phyloP scores from a whole-genome alignment of 345 rosid species.

The Salix suchowensis region DNA sequence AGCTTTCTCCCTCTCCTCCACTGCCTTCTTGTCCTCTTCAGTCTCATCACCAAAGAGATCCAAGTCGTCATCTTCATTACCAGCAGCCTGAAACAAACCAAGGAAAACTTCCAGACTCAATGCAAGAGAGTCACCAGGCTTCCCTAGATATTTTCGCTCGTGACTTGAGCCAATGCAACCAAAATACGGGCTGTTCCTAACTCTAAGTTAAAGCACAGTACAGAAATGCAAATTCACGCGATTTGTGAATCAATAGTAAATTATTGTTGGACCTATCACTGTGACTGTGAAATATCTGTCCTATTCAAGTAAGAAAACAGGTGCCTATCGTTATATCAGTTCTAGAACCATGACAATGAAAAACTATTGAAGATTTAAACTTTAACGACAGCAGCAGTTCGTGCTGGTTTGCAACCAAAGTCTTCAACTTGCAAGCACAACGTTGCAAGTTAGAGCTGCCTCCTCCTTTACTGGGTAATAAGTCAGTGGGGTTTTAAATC shows the following conservation, averaged over 20 bases:
- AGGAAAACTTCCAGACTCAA: neutral
- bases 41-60: slow-evolving; percentile 97
- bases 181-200: neutral
- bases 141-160: neutral
- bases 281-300: neutral
- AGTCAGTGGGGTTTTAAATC: neutral
- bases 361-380: neutral
- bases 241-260: neutral
- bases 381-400: neutral
- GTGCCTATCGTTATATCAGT: neutral
- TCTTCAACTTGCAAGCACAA: neutral
- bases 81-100: slow-evolving; percentile 34
- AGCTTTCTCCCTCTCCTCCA: slow-evolving; percentile 80
- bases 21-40: slow-evolving; percentile 91
- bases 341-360: neutral
- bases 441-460: neutral
- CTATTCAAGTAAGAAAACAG: neutral
- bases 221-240: neutral
- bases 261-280: neutral
- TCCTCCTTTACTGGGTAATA: neutral
- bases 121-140: neutral
- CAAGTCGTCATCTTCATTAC: slow-evolving; percentile 75
- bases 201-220: neutral
- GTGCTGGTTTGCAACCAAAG: neutral
- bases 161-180: neutral